A percentile compares a stretch with the other conserved stretches of the same genome.
Conservation (phyloP, 1,139 yeast species). For the Eremothecium cymbalariae region DNA sequence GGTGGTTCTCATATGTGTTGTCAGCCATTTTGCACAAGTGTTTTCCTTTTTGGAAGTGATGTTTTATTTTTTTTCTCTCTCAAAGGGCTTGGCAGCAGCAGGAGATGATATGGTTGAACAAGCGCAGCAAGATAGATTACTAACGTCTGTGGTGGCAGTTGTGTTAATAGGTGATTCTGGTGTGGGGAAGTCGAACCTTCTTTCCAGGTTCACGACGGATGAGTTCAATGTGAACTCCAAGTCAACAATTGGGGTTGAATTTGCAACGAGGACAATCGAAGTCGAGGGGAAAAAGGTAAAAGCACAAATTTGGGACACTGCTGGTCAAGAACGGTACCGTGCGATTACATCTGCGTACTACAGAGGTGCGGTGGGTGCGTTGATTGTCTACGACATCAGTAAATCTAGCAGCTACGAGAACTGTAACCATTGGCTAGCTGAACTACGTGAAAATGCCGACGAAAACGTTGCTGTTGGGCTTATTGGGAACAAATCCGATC, state of each 20-base stretch:
- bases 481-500: constrained; percentile 93
- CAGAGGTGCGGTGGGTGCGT: constrained; percentile 97
- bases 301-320: constrained; percentile 99
- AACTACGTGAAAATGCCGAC: constrained; percentile 93
- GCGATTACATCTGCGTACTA: constrained; percentile 97
- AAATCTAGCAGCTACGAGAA: constrained; percentile 90
- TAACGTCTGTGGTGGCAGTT: constrained; percentile 39
- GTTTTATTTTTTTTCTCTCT: too few species aligned
- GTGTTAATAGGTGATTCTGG: constrained; percentile 97
- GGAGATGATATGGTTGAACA: too few species aligned
- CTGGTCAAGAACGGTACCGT: constrained; percentile 97
- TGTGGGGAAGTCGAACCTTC: constrained; percentile 90
- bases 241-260: constrained; percentile 96
- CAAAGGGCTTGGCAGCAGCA: too few species aligned
- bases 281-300: constrained; percentile 93
- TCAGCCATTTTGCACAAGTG: too few species aligned
- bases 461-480: constrained; percentile 93
- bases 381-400: constrained; percentile 90
- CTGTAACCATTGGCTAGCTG: constrained; percentile 91
- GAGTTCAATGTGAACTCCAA: constrained; percentile 92
- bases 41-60: too few species aligned
- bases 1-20: too few species aligned
- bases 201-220: constrained; percentile 89
- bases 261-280: constrained; percentile 91
- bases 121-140: too few species aligned